Evolutionary conservation across 352 stramenopile species (phyloP), one percentile per base, ranked within the genome.

Genomic region (Globisporangium paroecandrum): DNA sequence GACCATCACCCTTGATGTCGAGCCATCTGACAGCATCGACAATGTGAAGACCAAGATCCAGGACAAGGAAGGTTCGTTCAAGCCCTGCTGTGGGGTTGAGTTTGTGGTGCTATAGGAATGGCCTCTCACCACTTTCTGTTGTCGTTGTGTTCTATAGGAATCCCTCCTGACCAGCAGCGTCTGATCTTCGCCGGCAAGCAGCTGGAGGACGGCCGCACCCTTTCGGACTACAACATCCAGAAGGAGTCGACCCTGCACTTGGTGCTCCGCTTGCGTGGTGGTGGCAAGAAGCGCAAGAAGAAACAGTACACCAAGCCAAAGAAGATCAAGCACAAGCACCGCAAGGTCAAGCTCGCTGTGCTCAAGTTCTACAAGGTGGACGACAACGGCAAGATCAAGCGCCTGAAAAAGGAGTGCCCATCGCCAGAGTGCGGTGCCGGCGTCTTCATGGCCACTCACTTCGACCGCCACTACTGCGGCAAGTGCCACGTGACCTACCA

Each of bases 11-110:
- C 87, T 99, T 60, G 98, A 99, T 88, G 98, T 99, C 54, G 98
- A 99, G 85, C 95, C 98, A 49, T 97, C 89, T 49, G 98, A 99
- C 83, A 98, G 95, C 70, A 99, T 99, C 90, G 97, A 99, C 82
- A 99, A 99, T 89, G 98, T 99, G 69, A 99, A 99, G 94, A 89
- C 96, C 71, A 99, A 99, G 95, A 99, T 99, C 77, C 98, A 99
- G 89, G 98, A 99, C 86, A 99, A 99, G 93, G 98, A 99, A 85
- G 98, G 86, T 89, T 41, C 0, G 81, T 83, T 60, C 55, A 13
- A 60, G 4, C 10, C 24, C 3, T n/a, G 6, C 2, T 32, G 4
- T 32, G 29, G 29, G 4, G 29, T 32, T 32, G 29, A 32, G 29
- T 32, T 32, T 32, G 29, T 32, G 4, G 29, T 32, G 29, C 29